Evolutionary conservation across 345 rosid species (phyloP).

Genomic region (Hevea brasiliensis): DNA sequence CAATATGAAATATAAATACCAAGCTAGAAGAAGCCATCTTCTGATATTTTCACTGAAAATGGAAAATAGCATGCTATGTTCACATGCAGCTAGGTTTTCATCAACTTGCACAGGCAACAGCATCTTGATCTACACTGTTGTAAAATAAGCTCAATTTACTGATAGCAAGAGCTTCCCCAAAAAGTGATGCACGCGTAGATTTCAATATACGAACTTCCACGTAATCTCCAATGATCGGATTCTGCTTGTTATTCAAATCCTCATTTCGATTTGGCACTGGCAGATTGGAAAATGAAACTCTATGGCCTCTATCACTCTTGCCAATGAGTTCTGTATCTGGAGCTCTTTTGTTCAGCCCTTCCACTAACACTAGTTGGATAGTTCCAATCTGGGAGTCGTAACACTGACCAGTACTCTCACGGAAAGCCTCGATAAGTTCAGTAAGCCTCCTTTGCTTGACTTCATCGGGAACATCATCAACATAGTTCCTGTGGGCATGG

Average conservation of each 20-base stretch:
- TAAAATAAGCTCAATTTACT: conserved; percentile 67
- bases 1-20: background rate
- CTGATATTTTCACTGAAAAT: background rate
- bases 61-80: background rate
- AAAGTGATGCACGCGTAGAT: conserved; percentile 73
- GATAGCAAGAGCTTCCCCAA: conserved; percentile 72
- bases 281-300: conserved; percentile 55
- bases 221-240: conserved; percentile 67
- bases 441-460: conserved; percentile 84
- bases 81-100: conserved; percentile 2
- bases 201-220: conserved; percentile 68
- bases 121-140: conserved; percentile 35
- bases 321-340: conserved; percentile 86
- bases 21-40: conserved; percentile 6
- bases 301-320: conserved; percentile 81
- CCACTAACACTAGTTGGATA: conserved; percentile 69
- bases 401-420: conserved; percentile 74
- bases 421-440: conserved; percentile 74
- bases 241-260: conserved; percentile 32
- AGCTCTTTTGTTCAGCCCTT: conserved; percentile 91
- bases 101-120: conserved; percentile 52
- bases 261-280: conserved; percentile 44
- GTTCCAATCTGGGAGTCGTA: conserved; percentile 73
- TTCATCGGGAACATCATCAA: conserved; percentile 75
- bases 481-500: conserved; percentile 77